Conservation (phyloP, 176 grass and related monocot genomes). For the Oryza meyeriana region DNA sequence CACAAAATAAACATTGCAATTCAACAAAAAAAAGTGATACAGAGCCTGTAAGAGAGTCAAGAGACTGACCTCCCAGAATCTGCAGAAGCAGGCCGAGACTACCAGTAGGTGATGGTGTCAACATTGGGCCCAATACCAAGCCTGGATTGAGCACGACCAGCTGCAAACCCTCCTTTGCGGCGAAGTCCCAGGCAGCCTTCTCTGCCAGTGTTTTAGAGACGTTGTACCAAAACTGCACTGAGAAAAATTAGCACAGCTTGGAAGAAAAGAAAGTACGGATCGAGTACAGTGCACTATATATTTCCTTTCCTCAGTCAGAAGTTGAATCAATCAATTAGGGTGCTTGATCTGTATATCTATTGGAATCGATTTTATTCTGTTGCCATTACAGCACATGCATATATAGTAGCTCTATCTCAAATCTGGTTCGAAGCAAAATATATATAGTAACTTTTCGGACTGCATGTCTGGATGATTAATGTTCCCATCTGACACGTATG, state of each 20-base stretch:
- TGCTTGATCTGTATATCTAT: not conserved
- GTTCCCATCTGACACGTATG: not conserved
- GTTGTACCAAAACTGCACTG: constrained; percentile 45
- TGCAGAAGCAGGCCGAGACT: constrained; percentile 23
- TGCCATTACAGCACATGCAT: not conserved
- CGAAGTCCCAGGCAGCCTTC: constrained; percentile 56
- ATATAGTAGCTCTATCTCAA: not conserved
- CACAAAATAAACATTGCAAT: no score
- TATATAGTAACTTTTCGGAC: not conserved
- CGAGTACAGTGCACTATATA: not conserved
- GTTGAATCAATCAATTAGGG: not conserved
- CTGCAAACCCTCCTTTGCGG: constrained; percentile 36
- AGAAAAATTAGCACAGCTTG: not conserved
- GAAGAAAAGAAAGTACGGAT: no score
- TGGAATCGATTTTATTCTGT: not conserved
- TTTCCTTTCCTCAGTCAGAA: not conserved
- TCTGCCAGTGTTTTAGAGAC: constrained; percentile 65
- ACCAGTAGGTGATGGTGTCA: constrained; percentile 21
- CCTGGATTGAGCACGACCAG: constrained; percentile 52
- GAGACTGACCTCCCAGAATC: constrained; percentile 21
- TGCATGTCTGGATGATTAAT: not conserved
- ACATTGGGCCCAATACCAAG: constrained; percentile 40
- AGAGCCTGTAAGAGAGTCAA: not conserved
- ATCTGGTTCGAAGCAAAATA: not conserved
- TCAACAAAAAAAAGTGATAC: not conserved